Base-by-base conservation (phyloP, 192 early-diverging fungal species). In the Funneliformis mosseae region DNA sequence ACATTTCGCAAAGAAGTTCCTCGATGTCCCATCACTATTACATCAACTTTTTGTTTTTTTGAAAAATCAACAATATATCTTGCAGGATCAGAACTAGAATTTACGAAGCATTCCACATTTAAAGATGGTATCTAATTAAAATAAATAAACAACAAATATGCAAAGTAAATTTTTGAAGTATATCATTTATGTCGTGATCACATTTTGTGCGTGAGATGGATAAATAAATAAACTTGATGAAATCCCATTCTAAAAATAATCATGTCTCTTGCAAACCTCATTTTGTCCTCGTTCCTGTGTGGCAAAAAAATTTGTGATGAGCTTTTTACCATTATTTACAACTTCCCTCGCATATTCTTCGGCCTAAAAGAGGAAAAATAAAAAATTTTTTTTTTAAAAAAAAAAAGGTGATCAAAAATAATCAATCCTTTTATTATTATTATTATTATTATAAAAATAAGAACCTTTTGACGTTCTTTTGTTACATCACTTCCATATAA, bases 81-180 rank as follows among this genome's bases (percentile, higher is more conserved):
- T 62, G 23, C 38, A 1, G 75, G 59, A 63, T 77, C 75, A 18
- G 71, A 48, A 50, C 41, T 50, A 28, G 71, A 73, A 73, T 28
- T 33, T 16, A 73, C 4, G n/a, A 41, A 28, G 4, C 21, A 50
- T 73, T 73, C 68, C 6, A 43, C 7, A 43, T 33, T 33, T 33
- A 33, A 33, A 33, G 0, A 2, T 33, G n/a, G 16, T 43, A 70
- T 8, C 18, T 70, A 41, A 27, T 66, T 8, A 59, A 59, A 59
- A 59, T 18, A 59, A 59, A 39, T 8, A 42, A 70, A 70, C 10
- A 70, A 12, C 1, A 41, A 39, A 18, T 39, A 41, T 21, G 38
- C 16, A 39, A 69, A 18, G 16, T 42, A 39, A 21, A 21, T 42
- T 18, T 18, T 16, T 18, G 38, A 42, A 0, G 9, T 48, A 10